phyloP scores from a whole-genome alignment of 257 asterid genomes.

The Penstemon davidsonii region DNA sequence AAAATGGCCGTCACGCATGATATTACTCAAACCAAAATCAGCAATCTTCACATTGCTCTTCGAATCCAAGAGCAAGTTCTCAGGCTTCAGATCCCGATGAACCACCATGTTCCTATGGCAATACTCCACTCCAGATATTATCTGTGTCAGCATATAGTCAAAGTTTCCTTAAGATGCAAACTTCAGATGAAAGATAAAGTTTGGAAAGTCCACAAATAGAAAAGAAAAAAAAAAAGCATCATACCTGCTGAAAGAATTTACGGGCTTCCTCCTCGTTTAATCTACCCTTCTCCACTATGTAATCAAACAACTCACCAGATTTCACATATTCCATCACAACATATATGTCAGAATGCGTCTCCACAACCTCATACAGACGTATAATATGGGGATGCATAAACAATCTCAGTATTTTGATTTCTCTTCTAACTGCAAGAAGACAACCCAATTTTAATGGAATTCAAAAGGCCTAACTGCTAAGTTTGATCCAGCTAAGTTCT shows the following conservation, averaged over 20 bases:
- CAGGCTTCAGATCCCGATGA: conserved; percentile 97
- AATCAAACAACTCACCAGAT: conserved; percentile 84
- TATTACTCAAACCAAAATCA: conserved; percentile 96
- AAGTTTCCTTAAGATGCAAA: conserved; percentile 17
- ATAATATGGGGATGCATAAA: conserved; percentile 92
- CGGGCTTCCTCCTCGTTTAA: conserved; percentile 91
- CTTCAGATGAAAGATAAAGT: conserved; percentile 6
- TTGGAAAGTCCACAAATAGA: background rate
- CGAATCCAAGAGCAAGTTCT: conserved; percentile 89
- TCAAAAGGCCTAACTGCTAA: conserved; percentile 11
- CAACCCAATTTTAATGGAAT: conserved; percentile 6
- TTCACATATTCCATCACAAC: conserved; percentile 94
- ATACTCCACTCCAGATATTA: conserved; percentile 97
- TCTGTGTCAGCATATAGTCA: conserved; percentile 48
- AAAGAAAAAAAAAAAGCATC: conserved; percentile 7
- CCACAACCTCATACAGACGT: conserved; percentile 86
- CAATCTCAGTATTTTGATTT: conserved; percentile 80
- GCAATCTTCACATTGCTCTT: conserved; percentile 92
- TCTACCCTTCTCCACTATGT: conserved; percentile 91
- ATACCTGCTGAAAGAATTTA: conserved; percentile 84
- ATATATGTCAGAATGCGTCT: conserved; percentile 74
- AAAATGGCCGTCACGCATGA: conserved; percentile 99
- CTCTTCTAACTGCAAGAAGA: conserved; percentile 68
- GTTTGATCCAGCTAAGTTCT: conserved; percentile 2
- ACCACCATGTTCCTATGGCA: conserved; percentile 99